Percentiles rank a stretch among this genome's conserved stretches.
phyloP scores from a whole-genome alignment of 768 basidiomycete genomes.

The Kwoniella botswanensis region DNA sequence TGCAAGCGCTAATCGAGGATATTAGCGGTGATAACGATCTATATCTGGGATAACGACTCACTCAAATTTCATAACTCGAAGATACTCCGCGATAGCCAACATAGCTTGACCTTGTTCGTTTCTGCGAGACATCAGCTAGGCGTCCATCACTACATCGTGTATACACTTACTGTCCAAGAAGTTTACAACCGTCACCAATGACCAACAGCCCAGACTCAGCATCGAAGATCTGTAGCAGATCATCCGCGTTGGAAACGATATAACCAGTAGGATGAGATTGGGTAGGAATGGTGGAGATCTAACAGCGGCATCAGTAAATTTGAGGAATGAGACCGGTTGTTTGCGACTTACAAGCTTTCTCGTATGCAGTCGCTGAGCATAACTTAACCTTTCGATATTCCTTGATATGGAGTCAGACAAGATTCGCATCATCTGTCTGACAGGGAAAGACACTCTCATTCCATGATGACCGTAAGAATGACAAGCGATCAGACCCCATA shows the following conservation, averaged over 20 bases:
- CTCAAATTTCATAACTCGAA: slow-evolving; percentile 72
- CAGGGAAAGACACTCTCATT: slow-evolving; percentile 85
- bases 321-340: background rate
- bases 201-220: slow-evolving; percentile 63
- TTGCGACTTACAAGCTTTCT: slow-evolving; percentile 70
- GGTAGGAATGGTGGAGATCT: slow-evolving; percentile 75
- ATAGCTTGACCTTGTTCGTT: slow-evolving; percentile 71
- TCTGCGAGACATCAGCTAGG: slow-evolving; percentile 58
- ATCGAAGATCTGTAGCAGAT: slow-evolving; percentile 76
- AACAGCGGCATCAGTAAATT: background rate
- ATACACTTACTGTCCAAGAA: slow-evolving; percentile 59
- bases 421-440: slow-evolving; percentile 79
- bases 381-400: slow-evolving; percentile 78
- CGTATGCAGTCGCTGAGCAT: slow-evolving; percentile 74
- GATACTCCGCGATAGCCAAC: slow-evolving; percentile 76
- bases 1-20: slow-evolving; percentile 64
- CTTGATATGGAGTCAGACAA: slow-evolving; percentile 78
- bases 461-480: slow-evolving; percentile 76
- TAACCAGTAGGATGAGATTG: slow-evolving; percentile 74
- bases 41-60: slow-evolving; percentile 55
- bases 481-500: slow-evolving; percentile 81
- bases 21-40: background rate
- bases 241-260: slow-evolving; percentile 79
- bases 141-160: slow-evolving; percentile 68
- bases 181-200: slow-evolving; percentile 70